Conservation (phyloP, 805 yeast species). For the Candida loeiensis region DNA sequence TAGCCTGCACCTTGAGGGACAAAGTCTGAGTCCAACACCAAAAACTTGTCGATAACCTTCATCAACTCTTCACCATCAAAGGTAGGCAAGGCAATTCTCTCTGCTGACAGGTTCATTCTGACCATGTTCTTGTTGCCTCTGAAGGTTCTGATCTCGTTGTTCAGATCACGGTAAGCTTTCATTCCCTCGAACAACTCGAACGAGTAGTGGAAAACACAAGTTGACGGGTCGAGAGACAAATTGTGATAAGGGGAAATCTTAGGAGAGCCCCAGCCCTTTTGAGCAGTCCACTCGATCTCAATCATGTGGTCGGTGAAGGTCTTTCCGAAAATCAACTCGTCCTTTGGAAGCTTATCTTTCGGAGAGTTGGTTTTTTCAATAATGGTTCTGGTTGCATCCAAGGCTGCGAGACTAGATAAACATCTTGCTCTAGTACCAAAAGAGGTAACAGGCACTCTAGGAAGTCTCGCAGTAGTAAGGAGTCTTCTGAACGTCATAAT, state of each 20-base stretch:
- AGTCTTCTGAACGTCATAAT: slow-evolving; percentile 8
- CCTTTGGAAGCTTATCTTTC: slow-evolving; percentile 33
- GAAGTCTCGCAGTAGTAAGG: not conserved
- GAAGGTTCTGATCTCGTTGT: slow-evolving; percentile 64
- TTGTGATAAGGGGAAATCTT: slow-evolving; percentile 81
- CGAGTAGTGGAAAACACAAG: slow-evolving; percentile 90
- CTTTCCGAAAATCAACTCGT: slow-evolving; percentile 41
- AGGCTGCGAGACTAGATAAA: slow-evolving; percentile 18
- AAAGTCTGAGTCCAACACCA: slow-evolving; percentile 69
- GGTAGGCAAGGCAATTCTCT: slow-evolving; percentile 82
- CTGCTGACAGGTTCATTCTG: slow-evolving; percentile 86
- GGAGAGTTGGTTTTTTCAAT: slow-evolving; percentile 38
- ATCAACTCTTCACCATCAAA: slow-evolving; percentile 77
- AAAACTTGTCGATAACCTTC: slow-evolving; percentile 71
- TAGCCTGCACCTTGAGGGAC: slow-evolving; percentile 86
- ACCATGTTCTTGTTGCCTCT: slow-evolving; percentile 90
- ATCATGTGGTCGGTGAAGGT: slow-evolving; percentile 87
- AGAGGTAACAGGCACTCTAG: not conserved
- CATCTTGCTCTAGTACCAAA: slow-evolving; percentile 7
- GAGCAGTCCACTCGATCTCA: slow-evolving; percentile 74
- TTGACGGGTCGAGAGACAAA: slow-evolving; percentile 76
- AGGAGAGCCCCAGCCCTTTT: slow-evolving; percentile 86
- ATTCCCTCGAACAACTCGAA: slow-evolving; percentile 95
- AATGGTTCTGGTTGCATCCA: slow-evolving; percentile 37
- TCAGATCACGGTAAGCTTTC: slow-evolving; percentile 74